phyloP scores from a whole-genome alignment of 768 basidiomycete genomes.

The Hypholoma fasciculare region DNA sequence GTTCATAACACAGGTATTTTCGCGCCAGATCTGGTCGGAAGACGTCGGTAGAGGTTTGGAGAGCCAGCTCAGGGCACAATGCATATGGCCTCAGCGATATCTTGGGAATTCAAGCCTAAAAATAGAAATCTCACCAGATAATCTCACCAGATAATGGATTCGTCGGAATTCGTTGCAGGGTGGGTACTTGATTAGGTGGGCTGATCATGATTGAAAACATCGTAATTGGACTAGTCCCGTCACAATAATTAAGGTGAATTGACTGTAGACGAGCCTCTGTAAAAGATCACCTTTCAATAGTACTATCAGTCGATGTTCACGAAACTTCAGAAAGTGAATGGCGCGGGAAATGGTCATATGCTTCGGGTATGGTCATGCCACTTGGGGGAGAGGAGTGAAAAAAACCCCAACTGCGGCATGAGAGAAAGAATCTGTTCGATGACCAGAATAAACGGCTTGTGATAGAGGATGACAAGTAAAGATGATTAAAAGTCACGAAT shows the following conservation, averaged over 20 bases:
- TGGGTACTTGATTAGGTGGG: too few species aligned
- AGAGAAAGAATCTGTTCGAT: background rate
- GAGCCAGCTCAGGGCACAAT: background rate
- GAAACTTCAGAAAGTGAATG: background rate
- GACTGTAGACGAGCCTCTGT: background rate
- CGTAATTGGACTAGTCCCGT: too few species aligned
- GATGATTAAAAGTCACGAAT: too few species aligned
- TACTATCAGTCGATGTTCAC: background rate
- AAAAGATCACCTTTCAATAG: background rate
- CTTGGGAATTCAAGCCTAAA: conserved; percentile 6
- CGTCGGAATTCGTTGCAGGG: too few species aligned
- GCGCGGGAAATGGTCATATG: background rate
- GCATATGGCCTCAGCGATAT: conserved; percentile 4
- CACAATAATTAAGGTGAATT: background rate
- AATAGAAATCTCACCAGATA: background rate
- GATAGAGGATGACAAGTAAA: too few species aligned
- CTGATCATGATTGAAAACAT: too few species aligned
- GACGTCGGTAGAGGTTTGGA: conserved; percentile 1
- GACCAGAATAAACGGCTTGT: too few species aligned
- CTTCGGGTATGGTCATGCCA: background rate
- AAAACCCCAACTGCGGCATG: background rate
- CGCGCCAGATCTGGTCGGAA: conserved; percentile 1
- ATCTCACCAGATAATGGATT: background rate
- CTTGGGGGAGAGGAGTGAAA: background rate
- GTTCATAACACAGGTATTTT: background rate